Evolutionary conservation across 2,329 filamentous ascomycete genomes (phyloP), one percentile per base, ranked within the genome.

Genomic region (Phoma herbarum): DNA sequence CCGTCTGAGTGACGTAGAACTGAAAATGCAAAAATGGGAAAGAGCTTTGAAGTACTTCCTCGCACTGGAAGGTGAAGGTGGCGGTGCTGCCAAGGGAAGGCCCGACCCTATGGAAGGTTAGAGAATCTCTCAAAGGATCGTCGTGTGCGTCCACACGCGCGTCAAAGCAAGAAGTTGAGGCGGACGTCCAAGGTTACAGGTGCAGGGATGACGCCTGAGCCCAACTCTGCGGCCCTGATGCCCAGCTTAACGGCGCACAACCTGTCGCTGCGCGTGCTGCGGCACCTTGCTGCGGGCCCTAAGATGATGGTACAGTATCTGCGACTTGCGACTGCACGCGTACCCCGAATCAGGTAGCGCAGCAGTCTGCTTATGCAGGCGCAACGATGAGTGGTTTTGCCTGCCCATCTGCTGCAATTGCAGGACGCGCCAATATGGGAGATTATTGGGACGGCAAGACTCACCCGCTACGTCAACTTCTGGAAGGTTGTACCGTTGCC

Each of bases 1-100:
- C 70, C 64, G 66, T 66, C n/a, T 41, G 41, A 26, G 47, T 65
- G 69, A 68, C 67, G 62, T 61, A 59, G 29, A 29, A 10, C 9
- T 20, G 33, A 25, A 20, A 37, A 41, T 12, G 37, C 14, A 18
- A 42, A 23, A 3, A 42, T 33, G 16, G 39, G 26, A 43, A 43
- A 26, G 39, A 42, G 41, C 41, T 26, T 14, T 43, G 23, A 43
- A 43, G 41, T 43, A 43, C 22, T 43, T 25, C 18, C 23, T 43
- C 12, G 41, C 41, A n/a, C n/a, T 23, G 44, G 41, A 52, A 52
- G 26, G 18, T 58, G 29, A 45, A 44, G 26, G 54, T 51, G 57
- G 45, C 56, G 56, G 56, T 54, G 56, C 47, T 26, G 46, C 50
- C 50, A 46, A 50, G 59, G 18, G 26, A 52, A 20, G 52, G 55